A percentile compares a stretch with the other conserved stretches of the same genome.
phyloP scores from a whole-genome alignment of 139 green algal species.

The Auxenochlorella pyrenoidosa region DNA sequence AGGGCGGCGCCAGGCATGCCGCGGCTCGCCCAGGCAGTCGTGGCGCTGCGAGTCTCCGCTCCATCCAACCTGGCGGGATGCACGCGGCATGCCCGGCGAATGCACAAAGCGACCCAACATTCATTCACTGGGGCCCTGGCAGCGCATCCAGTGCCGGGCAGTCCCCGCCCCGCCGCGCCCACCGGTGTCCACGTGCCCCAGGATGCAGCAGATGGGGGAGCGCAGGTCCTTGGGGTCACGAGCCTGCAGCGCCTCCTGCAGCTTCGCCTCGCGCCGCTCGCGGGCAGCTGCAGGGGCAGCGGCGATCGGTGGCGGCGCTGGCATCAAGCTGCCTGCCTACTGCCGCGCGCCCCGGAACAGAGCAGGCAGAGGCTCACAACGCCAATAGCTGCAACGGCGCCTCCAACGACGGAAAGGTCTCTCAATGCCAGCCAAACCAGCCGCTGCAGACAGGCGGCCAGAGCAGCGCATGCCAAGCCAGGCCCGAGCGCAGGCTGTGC shows the following conservation, averaged over 20 bases:
- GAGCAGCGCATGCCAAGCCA: background rate
- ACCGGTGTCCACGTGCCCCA: constrained; percentile 98
- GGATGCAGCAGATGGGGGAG: constrained; percentile 99
- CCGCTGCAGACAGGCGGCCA: constrained; percentile 10
- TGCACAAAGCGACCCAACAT: too few relatives aligned
- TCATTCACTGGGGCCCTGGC: background rate
- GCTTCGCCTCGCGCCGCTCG: constrained; percentile 70
- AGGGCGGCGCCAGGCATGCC: background rate
- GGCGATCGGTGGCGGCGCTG: background rate
- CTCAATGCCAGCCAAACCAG: too few relatives aligned
- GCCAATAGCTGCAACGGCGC: too few relatives aligned
- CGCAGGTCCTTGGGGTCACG: constrained; percentile 81
- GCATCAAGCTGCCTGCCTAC: background rate
- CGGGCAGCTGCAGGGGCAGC: constrained; percentile 37
- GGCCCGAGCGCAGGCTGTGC: too few relatives aligned
- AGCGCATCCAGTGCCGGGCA: background rate
- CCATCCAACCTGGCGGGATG: too few relatives aligned
- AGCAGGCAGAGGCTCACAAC: background rate
- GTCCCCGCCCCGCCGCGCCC: constrained; percentile 1
- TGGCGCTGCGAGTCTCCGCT: too few relatives aligned
- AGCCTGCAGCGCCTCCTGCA: constrained; percentile 62
- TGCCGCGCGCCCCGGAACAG: background rate
- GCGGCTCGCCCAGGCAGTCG: too few relatives aligned
- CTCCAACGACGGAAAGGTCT: too few relatives aligned
- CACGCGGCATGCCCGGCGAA: too few relatives aligned